Evolutionary conservation across 2,329 filamentous ascomycete species (phyloP).

Genomic region (Colletotrichum coccodes): DNA sequence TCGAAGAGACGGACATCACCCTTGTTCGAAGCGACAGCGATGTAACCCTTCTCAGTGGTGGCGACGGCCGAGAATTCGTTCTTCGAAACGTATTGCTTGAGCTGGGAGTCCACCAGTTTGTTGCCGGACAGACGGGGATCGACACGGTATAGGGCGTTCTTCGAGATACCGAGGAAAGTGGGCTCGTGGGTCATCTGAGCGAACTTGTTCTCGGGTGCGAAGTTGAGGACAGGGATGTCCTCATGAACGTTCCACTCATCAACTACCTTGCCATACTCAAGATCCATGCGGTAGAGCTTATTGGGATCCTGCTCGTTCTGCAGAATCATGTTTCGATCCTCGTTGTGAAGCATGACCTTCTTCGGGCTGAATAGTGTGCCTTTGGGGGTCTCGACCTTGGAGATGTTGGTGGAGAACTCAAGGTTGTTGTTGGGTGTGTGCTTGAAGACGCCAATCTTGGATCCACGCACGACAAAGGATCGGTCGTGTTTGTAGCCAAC

Average conservation of each 20-base stretch:
- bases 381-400: constrained; percentile 88
- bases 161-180: constrained; percentile 92
- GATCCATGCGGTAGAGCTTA: constrained; percentile 95
- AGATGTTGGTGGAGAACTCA: constrained; percentile 97
- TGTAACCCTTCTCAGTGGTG: constrained; percentile 95
- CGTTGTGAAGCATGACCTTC: constrained; percentile 95
- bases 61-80: constrained; percentile 96
- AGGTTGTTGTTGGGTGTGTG: constrained; percentile 92
- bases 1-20: constrained; percentile 98
- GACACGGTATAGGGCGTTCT: constrained; percentile 92
- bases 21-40: constrained; percentile 97
- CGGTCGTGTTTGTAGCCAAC: constrained; percentile 98
- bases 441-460: constrained; percentile 99
- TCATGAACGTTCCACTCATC: constrained; percentile 99
- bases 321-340: constrained; percentile 89
- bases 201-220: constrained; percentile 97
- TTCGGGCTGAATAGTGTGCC: constrained; percentile 92
- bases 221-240: constrained; percentile 90
- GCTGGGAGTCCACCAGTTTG: constrained; percentile 91
- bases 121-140: constrained; percentile 90
- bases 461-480: constrained; percentile 95
- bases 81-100: constrained; percentile 97
- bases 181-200: constrained; percentile 96
- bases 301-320: constrained; percentile 87
- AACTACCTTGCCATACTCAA: constrained; percentile 97